A percentile compares a stretch with the other conserved stretches of the same genome.
These are phyloP conservation scores for Trichoderma gamsii DNA, from an alignment of 495 filamentous ascomycete genomes.

Conservation along the genomic window DNA sequence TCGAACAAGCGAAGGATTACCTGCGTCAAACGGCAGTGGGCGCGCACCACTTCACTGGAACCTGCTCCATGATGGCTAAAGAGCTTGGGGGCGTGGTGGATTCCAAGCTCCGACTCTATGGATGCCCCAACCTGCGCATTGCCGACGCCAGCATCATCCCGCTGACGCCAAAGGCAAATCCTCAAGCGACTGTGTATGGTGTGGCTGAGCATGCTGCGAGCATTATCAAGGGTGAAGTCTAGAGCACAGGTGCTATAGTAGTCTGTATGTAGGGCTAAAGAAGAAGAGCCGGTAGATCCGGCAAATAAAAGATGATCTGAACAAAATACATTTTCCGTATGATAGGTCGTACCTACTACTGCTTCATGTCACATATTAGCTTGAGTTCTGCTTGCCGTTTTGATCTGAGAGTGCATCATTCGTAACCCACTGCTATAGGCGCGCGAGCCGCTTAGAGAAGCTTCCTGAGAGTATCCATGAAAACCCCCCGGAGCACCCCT, in stretches of 20 bases:
- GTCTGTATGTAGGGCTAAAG: neutral
- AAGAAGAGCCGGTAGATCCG: neutral
- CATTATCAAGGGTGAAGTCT: slow-evolving; percentile 27
- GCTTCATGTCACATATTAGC: neutral
- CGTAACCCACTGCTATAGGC: too few species aligned
- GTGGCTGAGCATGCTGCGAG: slow-evolving; percentile 45
- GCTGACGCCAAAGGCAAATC: slow-evolving; percentile 34
- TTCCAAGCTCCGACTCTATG: slow-evolving; percentile 38
- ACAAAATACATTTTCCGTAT: neutral
- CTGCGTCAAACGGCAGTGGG: slow-evolving; percentile 2
- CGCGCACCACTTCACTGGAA: slow-evolving; percentile 33
- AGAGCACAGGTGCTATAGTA: neutral
- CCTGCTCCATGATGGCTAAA: slow-evolving; percentile 27
- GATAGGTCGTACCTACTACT: neutral
- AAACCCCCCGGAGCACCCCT: too few species aligned
- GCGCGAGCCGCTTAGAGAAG: too few species aligned
- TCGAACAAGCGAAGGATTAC: slow-evolving; percentile 1
- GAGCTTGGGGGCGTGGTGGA: slow-evolving; percentile 38
- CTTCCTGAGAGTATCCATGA: too few species aligned
- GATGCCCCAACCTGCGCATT: slow-evolving; percentile 38
- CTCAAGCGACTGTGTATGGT: slow-evolving; percentile 40
- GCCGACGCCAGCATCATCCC: slow-evolving; percentile 45
- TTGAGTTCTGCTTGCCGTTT: too few species aligned
- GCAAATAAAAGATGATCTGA: neutral
- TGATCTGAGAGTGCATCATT: too few species aligned